Evolutionary conservation across 1,284 basidiomycete species (phyloP).

Genomic region (Coniferiporia sulphurascens): DNA sequence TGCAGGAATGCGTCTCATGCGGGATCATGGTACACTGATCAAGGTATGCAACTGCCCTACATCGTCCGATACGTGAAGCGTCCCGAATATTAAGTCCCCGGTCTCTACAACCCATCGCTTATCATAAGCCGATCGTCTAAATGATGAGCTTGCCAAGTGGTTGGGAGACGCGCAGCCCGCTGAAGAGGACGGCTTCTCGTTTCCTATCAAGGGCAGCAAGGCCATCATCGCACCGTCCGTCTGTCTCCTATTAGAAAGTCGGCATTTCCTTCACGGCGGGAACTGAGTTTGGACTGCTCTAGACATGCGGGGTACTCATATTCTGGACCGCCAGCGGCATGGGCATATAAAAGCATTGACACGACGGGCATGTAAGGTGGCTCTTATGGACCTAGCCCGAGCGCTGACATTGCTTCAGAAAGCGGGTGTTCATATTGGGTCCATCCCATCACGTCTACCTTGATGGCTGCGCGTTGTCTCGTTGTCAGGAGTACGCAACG

Average conservation of each 20-base stretch:
- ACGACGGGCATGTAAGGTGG: conserved; percentile 66
- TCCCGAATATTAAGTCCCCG: background rate
- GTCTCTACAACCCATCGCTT: background rate
- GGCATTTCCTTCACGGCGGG: background rate
- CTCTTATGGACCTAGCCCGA: background rate
- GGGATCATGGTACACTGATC: conserved; percentile 83
- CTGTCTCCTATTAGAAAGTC: background rate
- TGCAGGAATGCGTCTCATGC: conserved; percentile 75
- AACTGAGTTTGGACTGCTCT: conserved; percentile 4
- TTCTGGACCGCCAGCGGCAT: conserved; percentile 91
- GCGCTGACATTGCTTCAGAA: conserved; percentile 44
- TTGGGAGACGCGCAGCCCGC: conserved; percentile 54
- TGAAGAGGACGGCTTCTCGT: conserved; percentile 40
- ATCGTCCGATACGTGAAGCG: background rate
- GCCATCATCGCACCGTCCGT: conserved; percentile 95
- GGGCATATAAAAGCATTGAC: conserved; percentile 92
- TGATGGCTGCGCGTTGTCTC: conserved; percentile 81
- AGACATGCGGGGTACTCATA: conserved; percentile 97
- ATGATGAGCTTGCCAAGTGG: conserved; percentile 60
- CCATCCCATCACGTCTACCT: conserved; percentile 94
- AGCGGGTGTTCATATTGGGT: conserved; percentile 90
- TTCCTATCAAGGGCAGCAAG: conserved; percentile 75
- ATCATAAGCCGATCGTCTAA: conserved; percentile 48
- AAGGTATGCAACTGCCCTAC: conserved; percentile 45
- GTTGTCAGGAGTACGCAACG: conserved; percentile 74